Conservation (phyloP, 306 rosid species). For the Vigna reflexopilosa region DNA sequence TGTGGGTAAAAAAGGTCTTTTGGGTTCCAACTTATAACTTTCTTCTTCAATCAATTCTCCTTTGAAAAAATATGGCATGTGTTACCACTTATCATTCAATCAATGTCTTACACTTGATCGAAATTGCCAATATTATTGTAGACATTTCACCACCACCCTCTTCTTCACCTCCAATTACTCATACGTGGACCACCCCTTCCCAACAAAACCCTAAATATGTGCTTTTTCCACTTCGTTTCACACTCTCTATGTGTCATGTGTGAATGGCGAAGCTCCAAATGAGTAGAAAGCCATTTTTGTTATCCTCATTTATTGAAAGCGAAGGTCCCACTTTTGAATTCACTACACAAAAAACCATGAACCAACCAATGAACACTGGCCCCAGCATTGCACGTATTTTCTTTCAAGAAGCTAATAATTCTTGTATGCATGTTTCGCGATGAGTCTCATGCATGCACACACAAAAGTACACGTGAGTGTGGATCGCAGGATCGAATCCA, state of each 20-base stretch:
- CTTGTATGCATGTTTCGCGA: neutral
- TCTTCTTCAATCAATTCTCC: conserved; percentile 27
- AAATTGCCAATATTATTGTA: conserved; percentile 36
- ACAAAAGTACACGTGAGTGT: conserved; percentile 44
- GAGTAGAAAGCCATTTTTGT: conserved; percentile 2
- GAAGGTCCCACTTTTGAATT: conserved; percentile 43
- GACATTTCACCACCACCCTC: conserved; percentile 36
- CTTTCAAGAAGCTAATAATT: conserved; percentile 19
- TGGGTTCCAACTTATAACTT: conserved; percentile 17
- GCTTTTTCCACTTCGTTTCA: conserved; percentile 1
- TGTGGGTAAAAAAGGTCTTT: conserved; percentile 32
- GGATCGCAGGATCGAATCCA: conserved; percentile 42
- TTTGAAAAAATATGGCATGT: neutral
- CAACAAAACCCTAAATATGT: conserved; percentile 39
- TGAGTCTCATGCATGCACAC: conserved; percentile 5
- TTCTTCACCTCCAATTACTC: neutral
- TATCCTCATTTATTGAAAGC: conserved; percentile 29
- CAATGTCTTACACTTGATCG: conserved; percentile 12
- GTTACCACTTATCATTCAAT: conserved; percentile 1
- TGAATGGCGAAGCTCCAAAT: conserved; percentile 20
- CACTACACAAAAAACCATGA: conserved; percentile 19
- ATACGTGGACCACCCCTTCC: conserved; percentile 7
- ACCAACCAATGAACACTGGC: neutral
- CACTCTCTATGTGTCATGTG: neutral
- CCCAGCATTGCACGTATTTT: neutral